Evolutionary conservation across 768 basidiomycete genomes (phyloP).

Genomic region (Mycena belliarum): DNA sequence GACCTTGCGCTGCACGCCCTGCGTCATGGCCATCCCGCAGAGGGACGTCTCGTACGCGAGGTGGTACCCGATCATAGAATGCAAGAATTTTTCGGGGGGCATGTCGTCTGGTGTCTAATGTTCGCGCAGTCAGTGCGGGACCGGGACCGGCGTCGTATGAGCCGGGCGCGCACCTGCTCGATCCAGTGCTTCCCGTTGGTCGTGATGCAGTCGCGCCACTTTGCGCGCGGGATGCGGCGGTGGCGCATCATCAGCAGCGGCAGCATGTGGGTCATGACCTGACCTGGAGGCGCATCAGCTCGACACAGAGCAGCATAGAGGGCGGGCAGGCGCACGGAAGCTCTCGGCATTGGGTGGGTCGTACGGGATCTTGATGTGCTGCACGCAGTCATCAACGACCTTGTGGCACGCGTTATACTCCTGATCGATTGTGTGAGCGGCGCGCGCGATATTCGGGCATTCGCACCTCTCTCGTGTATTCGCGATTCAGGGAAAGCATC

Average conservation of each 20-base stretch:
- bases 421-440: constrained; percentile 34
- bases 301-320: constrained; percentile 1
- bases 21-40: constrained; percentile 85
- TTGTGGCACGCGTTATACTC: constrained; percentile 73
- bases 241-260: constrained; percentile 87
- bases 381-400: constrained; percentile 60
- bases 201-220: constrained; percentile 68
- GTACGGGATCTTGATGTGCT: constrained; percentile 54
- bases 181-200: constrained; percentile 78
- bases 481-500: constrained; percentile 7
- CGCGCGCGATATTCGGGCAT: too few relatives aligned
- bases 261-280: constrained; percentile 71
- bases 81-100: constrained; percentile 62
- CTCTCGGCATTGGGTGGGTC: constrained; percentile 61
- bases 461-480: constrained; percentile 1
- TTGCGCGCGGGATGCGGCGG: constrained; percentile 71
- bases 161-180: constrained; percentile 68
- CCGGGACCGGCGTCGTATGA: too few relatives aligned
- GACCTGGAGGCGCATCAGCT: constrained; percentile 42
- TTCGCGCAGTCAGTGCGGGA: too few relatives aligned
- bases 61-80: constrained; percentile 81
- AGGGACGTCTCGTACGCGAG: constrained; percentile 67
- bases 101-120: constrained; percentile 56
- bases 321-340: constrained; percentile 52
- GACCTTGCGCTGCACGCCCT: constrained; percentile 73